Evolutionary conservation across 768 basidiomycete species (phyloP).

Genomic region (Boletus fagicola): DNA sequence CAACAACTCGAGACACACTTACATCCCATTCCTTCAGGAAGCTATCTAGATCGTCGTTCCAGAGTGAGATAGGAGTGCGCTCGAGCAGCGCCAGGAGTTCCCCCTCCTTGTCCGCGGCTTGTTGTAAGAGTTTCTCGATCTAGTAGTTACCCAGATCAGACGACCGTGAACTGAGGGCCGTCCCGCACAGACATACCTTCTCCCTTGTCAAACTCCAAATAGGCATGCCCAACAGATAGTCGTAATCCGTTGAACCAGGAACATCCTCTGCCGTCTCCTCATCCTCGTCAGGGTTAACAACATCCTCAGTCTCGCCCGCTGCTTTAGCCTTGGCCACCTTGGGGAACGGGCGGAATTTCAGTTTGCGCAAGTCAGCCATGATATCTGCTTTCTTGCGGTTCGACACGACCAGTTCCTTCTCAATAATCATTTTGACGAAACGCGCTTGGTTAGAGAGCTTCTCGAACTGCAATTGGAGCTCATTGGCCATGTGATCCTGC

Average conservation of each 20-base stretch:
- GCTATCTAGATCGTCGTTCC: constrained; percentile 84
- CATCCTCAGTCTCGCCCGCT: constrained; percentile 62
- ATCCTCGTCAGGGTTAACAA: constrained; percentile 51
- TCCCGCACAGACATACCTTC: constrained; percentile 50
- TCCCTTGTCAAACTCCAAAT: constrained; percentile 95
- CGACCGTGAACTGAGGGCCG: not conserved
- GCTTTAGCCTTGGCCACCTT: constrained; percentile 70
- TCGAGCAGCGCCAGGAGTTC: constrained; percentile 79
- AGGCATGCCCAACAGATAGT: constrained; percentile 93
- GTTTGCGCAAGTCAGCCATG: constrained; percentile 75
- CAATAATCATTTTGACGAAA: constrained; percentile 95
- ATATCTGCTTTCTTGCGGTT: constrained; percentile 89
- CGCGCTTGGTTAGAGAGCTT: constrained; percentile 92
- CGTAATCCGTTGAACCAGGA: constrained; percentile 65
- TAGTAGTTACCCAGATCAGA: constrained; percentile 30
- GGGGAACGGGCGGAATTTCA: constrained; percentile 89
- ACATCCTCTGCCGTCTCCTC: constrained; percentile 40
- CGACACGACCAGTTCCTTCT: constrained; percentile 74
- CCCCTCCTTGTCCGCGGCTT: constrained; percentile 76
- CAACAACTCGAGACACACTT: constrained; percentile 28
- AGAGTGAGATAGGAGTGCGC: constrained; percentile 77
- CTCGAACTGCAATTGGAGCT: constrained; percentile 78
- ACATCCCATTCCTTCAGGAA: constrained; percentile 88
- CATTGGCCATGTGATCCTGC: constrained; percentile 81
- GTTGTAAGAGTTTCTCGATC: constrained; percentile 82